Evolutionary conservation across 2,329 filamentous ascomycete genomes (phyloP), one percentile per base, ranked within the genome.

Genomic region (Exophiala dermatitidis): DNA sequence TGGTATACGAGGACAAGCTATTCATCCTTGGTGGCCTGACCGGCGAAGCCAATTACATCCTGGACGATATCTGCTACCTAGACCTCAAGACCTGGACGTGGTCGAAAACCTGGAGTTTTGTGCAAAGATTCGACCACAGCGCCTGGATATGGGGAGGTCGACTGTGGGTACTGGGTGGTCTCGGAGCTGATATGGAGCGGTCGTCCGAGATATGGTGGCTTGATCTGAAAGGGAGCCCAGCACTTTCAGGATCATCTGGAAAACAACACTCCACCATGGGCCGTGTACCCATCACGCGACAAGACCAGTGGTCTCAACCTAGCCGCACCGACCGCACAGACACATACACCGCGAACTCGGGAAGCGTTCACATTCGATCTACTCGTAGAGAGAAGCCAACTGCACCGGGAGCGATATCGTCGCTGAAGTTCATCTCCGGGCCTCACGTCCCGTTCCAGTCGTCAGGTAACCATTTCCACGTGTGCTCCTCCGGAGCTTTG

Each of bases 51-150:
- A 95, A 89, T 66, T 85, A 88, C 63, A 90, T 97, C 28, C 77
- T 97, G 46, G 91, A 97, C 67, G 93, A 98, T 66, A 89, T 98
- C 47, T 95, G 90, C 73, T 98, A 95, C 66, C 80, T 98, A 46
- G 93, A 98, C 67, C 76, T 98, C 44, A 96, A 95, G 74, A 97
- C 93, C 1, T 96, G 89, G 77, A 95, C 90, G 0, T 98, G 93
- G 93, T 97, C 91, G 52, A 84, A 89, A 53, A 85, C 89, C 38
- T 98, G 93, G 93, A 87, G 85, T 57, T 98, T 98, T 67, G 90
- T 96, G 29, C 85, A 88, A 46, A 83, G 93, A 37, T 98, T 95
- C 67, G 93, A 98, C 64, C 93, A 98, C 67, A 90, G 89, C 10
- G 90, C 88, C 48, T 96, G 91, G 77, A 85, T 98, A 55, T 96